phyloP scores from a whole-genome alignment of 129 eudicot species.

The Tagetes patula region DNA sequence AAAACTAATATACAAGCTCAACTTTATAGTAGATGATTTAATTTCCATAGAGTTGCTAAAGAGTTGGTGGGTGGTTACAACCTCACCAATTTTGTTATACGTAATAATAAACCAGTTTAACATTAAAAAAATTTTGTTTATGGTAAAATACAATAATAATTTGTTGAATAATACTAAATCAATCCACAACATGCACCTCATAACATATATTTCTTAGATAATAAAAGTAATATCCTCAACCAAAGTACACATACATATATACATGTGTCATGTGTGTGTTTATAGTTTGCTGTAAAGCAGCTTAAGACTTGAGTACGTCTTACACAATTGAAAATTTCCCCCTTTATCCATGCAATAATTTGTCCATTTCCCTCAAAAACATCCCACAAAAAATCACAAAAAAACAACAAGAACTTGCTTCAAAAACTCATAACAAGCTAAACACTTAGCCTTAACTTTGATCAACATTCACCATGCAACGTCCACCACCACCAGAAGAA shows the following conservation, averaged over 20 bases:
- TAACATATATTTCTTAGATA: too few species aligned
- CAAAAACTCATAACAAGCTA: conserved; percentile 12
- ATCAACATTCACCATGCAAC: conserved; percentile 44
- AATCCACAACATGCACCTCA: background rate
- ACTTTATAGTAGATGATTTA: background rate
- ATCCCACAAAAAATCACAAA: background rate
- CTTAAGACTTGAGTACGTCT: conserved; percentile 1
- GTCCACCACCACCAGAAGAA: conserved; percentile 59
- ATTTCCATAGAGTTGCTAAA: conserved; percentile 22
- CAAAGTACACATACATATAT: background rate
- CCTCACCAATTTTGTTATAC: conserved; percentile 27
- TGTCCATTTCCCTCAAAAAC: conserved; percentile 16
- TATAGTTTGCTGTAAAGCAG: background rate
- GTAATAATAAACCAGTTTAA: background rate
- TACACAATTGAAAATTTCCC: conserved; percentile 22
- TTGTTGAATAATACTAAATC: background rate
- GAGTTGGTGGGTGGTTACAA: conserved; percentile 44
- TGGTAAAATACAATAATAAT: background rate
- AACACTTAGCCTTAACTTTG: background rate
- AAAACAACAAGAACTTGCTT: conserved; percentile 2
- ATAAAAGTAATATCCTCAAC: too few species aligned
- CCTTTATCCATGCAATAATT: conserved; percentile 32
- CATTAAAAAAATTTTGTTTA: background rate
- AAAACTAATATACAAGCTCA: too few species aligned
- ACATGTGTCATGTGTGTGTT: background rate